Conservation (phyloP, 306 rosid genomes). For the Lathyrus sativus region DNA sequence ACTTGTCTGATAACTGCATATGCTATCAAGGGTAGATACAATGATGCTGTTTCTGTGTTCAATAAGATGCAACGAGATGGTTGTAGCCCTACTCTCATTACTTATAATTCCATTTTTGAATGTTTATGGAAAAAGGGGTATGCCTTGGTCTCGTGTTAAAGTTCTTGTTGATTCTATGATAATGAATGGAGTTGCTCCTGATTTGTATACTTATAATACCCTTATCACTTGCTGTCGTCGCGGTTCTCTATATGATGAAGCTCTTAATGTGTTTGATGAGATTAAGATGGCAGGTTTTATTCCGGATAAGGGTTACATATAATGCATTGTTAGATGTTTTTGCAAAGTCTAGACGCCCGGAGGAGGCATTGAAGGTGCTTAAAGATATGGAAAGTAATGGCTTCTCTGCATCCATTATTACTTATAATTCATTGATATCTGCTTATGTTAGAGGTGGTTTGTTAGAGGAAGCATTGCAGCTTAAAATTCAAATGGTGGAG, state of each 20-base stretch:
- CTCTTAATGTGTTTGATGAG: slow-evolving; percentile 59
- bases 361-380: slow-evolving; percentile 79
- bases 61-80: slow-evolving; percentile 78
- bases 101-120: slow-evolving; percentile 76
- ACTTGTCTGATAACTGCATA: slow-evolving; percentile 79
- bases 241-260: slow-evolving; percentile 73
- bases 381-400: slow-evolving; percentile 78
- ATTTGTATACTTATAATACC: slow-evolving; percentile 81
- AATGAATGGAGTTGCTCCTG: slow-evolving; percentile 61
- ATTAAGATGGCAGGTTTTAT: slow-evolving; percentile 60
- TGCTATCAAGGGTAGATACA: slow-evolving; percentile 66
- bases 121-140: slow-evolving; percentile 91
- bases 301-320: slow-evolving; percentile 81
- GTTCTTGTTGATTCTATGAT: slow-evolving; percentile 63
- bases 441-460: slow-evolving; percentile 81
- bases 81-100: slow-evolving; percentile 66
- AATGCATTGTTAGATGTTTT: slow-evolving; percentile 86
- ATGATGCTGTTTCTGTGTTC: slow-evolving; percentile 70
- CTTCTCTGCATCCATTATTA: slow-evolving; percentile 59
- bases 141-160: slow-evolving; percentile 74
- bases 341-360: slow-evolving; percentile 81
- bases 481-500: slow-evolving; percentile 69
- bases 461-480: slow-evolving; percentile 65
- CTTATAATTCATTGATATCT: slow-evolving; percentile 81
- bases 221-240: slow-evolving; percentile 80